phyloP scores from a whole-genome alignment of 202 grass and related monocot genomes.

The Sporobolus alterniflorus region DNA sequence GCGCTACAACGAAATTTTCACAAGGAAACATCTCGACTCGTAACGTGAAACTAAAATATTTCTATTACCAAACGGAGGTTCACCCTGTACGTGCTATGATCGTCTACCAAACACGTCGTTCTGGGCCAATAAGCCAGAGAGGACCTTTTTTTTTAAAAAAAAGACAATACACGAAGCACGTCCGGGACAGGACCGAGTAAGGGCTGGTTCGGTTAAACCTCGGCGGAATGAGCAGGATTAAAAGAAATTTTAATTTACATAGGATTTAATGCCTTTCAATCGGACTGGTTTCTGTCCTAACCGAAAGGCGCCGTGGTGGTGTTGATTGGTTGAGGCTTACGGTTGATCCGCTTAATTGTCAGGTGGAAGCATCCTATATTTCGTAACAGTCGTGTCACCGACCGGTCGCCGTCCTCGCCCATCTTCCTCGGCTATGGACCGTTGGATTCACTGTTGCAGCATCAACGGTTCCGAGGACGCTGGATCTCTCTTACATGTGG shows the following conservation, averaged over 20 bases:
- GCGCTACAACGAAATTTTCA: not conserved
- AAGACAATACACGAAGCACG: not conserved
- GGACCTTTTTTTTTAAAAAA: not conserved
- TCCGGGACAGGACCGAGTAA: not conserved
- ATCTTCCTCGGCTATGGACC: not conserved
- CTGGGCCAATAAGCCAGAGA: not conserved
- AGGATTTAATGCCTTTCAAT: too few relatives aligned
- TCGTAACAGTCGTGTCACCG: not conserved
- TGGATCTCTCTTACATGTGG: conserved; percentile 19
- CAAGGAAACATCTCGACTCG: not conserved
- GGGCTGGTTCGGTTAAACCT: too few relatives aligned
- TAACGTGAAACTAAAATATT: not conserved
- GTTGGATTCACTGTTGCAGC: not conserved
- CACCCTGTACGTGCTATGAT: not conserved
- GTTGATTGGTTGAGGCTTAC: conserved; percentile 44
- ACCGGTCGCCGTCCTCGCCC: conserved; percentile 13
- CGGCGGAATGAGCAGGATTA: too few relatives aligned
- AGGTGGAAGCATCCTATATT: conserved; percentile 49
- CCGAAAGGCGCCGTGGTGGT: not conserved
- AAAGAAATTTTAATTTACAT: too few relatives aligned
- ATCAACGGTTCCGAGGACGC: not conserved
- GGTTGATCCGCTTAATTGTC: conserved; percentile 39
- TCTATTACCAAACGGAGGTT: not conserved
- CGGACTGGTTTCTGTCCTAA: too few relatives aligned
- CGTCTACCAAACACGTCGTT: conserved; percentile 21